Base-by-base conservation (phyloP, 169 alveolate species). In the Neospora caninum region DNA sequence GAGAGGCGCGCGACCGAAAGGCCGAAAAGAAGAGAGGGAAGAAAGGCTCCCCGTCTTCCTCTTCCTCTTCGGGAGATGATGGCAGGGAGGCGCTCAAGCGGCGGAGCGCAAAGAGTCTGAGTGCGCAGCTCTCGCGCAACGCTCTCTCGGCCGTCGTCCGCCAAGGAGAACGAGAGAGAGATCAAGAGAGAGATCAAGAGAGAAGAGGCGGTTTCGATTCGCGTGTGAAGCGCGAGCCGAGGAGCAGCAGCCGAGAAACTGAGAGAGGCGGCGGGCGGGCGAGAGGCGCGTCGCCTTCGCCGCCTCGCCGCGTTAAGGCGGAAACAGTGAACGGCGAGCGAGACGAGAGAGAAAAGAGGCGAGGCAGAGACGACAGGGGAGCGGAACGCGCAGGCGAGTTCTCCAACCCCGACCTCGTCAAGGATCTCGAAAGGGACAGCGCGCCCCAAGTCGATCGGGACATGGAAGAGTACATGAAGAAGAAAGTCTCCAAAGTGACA, bases 391-490 rank as follows among this genome's bases (percentile, higher is more conserved):
- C 36, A 78, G 82, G 41, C 58, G 95, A 91, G 53, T 67, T 42
- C 73, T 82, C 43, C 36, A 64, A 91, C 29, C 78, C 88, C 29
- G 93, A 95, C 27, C 91, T 88, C 9, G 91, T 70, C 31, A 92
- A 70, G 31, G 97, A 36, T 10, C 54, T 92, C 36, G 96, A 88
- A 6, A 34, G 70, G n/a, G 78, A 88, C n/a, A 92, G 45, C 25
- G 82, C 94, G 27, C 82, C 96, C 10, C 94, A 93, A 70, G 94
- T 96, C 39, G 96, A 96, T 41, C 95, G 93, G 43, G 96, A 96
- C 36, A 42, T 96, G 92, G 95, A 93, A 70, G 97, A 88, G 54
- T 96, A 96, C 93, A 95, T 96, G n/a, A 95, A 93, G 45, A 86
- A 89, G 78, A 96, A 96, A 78, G 94, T 96, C 22, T 88, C 92